These are phyloP conservation scores for Claviceps cyperi DNA, from an alignment of 2,329 filamentous ascomycete genomes.

Conservation along the genomic window DNA sequence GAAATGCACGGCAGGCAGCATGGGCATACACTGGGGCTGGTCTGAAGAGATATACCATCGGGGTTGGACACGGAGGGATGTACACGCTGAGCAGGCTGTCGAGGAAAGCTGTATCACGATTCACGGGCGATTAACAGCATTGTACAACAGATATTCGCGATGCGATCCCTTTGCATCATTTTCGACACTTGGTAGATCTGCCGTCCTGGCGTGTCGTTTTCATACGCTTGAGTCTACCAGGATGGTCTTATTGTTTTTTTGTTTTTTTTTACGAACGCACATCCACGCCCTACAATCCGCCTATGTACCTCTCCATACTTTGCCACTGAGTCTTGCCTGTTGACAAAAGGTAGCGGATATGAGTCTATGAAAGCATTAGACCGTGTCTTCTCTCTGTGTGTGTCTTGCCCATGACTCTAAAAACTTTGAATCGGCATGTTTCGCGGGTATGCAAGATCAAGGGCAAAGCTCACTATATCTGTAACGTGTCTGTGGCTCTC, in stretches of 20 bases:
- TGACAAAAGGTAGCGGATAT: conserved; percentile 48
- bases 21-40: too few relatives aligned
- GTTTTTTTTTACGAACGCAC: neutral
- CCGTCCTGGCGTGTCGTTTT: neutral
- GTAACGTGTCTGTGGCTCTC: conserved; percentile 41
- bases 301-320: conserved; percentile 35
- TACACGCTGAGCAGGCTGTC: too few relatives aligned
- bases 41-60: too few relatives aligned
- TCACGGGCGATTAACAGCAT: neutral
- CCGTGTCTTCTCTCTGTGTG: neutral
- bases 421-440: too few relatives aligned
- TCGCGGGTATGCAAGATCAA: conserved; percentile 4
- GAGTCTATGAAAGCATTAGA: conserved; percentile 23
- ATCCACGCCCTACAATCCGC: conserved; percentile 17
- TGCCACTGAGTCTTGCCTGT: conserved; percentile 54
- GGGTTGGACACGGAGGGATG: too few relatives aligned
- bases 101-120: too few relatives aligned
- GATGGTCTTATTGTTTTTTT: neutral
- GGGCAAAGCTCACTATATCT: conserved; percentile 32
- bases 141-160: neutral
- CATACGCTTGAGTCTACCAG: neutral
- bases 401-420: neutral
- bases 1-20: neutral
- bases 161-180: too few relatives aligned
- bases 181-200: too few relatives aligned